Conservation (phyloP, 1,284 basidiomycete genomes). For the Nidula niveotomentosa region DNA sequence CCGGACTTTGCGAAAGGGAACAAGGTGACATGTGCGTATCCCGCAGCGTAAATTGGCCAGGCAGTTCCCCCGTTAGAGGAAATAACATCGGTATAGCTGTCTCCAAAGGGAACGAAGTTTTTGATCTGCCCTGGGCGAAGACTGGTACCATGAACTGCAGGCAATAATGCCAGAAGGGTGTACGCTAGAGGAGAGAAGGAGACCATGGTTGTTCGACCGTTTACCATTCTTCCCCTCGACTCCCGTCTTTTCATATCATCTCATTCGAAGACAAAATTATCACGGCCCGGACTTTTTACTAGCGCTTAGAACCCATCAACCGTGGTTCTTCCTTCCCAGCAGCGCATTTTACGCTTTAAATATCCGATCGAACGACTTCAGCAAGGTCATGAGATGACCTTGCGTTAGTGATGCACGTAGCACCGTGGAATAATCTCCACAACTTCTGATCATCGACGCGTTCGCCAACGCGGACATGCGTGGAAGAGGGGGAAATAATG, state of each 20-base stretch:
- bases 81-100: constrained; percentile 40
- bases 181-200: neutral
- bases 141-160: neutral
- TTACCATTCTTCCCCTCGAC: neutral
- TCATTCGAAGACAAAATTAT: neutral
- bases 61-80: constrained; percentile 27
- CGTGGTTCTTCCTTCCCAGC: neutral
- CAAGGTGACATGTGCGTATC: constrained; percentile 32
- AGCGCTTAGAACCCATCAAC: neutral
- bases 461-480: neutral
- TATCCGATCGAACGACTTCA: neutral
- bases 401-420: neutral
- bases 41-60: constrained; percentile 40
- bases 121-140: constrained; percentile 30
- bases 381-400: neutral
- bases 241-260: neutral
- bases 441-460: neutral
- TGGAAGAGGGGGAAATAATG: neutral
- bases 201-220: neutral
- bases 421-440: neutral
- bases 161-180: neutral
- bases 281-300: neutral
- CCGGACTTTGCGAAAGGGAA: constrained; percentile 43
- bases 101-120: constrained; percentile 43
- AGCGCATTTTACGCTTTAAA: neutral